A percentile compares a stretch with the other conserved stretches of the same genome.
Evolutionary conservation across 305 asterid species (phyloP).

Genomic region (Vinca major): DNA sequence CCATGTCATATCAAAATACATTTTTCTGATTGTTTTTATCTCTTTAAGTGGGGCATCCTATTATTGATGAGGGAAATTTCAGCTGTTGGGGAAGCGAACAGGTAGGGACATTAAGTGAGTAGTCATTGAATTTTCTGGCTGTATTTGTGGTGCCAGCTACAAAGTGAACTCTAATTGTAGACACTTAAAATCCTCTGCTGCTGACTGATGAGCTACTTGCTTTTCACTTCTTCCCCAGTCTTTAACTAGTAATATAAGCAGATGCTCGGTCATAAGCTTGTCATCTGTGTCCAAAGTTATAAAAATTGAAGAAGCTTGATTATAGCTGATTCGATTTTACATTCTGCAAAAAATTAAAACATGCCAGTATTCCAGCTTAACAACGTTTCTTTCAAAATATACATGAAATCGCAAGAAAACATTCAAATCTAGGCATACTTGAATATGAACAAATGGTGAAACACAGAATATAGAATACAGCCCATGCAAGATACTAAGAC

Average conservation of each 20-base stretch:
- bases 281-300: background rate
- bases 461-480: too few relatives aligned
- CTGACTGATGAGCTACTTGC: background rate
- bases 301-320: background rate
- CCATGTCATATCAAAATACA: background rate
- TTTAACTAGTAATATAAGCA: background rate
- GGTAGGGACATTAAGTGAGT: background rate
- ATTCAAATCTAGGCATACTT: background rate
- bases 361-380: background rate
- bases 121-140: background rate
- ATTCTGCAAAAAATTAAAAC: background rate
- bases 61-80: background rate
- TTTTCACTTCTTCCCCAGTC: background rate
- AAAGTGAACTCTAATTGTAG: background rate
- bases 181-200: background rate
- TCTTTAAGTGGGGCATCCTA: background rate
- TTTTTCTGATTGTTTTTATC: background rate
- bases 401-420: background rate
- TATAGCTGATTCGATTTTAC: background rate
- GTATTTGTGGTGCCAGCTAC: too few relatives aligned
- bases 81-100: background rate
- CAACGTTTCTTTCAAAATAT: too few relatives aligned
- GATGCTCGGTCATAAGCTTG: background rate
- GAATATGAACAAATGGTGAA: background rate
- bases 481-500: background rate